Base-by-base conservation (phyloP, 2,329 filamentous ascomycete genomes). In the Epicoccum nigrum region DNA sequence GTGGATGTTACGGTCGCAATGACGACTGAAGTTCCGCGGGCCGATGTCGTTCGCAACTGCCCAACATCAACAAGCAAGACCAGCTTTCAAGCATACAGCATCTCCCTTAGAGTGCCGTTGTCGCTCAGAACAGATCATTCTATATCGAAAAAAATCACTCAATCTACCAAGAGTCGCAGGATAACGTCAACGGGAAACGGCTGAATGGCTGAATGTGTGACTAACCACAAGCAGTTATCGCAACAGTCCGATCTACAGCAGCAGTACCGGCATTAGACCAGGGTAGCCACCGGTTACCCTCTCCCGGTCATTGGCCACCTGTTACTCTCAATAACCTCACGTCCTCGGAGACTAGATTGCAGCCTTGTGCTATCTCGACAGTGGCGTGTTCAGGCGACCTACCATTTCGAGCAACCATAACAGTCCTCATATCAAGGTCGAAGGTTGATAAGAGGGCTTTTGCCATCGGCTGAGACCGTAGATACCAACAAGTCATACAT, bases 1-100 rank as follows among this genome's bases (percentile, higher is more conserved):
- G 30, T 34, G 52, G 51, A 42, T 43, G 45, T 37, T 41, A 45
- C 16, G 33, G 25, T 37, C 45, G 45, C 20, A 32, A 12, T 34
- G 28, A 31, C 47, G 51, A 60, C 51, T 58, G 51, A 55, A n/a
- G 51, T 17, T 59, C 58, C 59, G 58, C 55, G 58, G 58, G 34
- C 45, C 28, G 40, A 39, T 47, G 25, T 39, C 32, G 32, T 38
- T 21, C 23, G 17, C 8, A 16, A 17, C 11, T 43, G 15, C 15
- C 37, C n/a, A 39, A 39, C 34, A 17, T 25, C 15, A 27, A 19
- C 40, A 15, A 15, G n/a, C 8, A n/a, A n/a, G n/a, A n/a, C n/a
- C n/a, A n/a, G n/a, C n/a, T n/a, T 21, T 33, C 28, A 11, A 31
- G n/a, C 15, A 28, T 7, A 7, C 6, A 12, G 4, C 17, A 9